phyloP scores from a whole-genome alignment of 805 yeast species.

The Sugiyamaella marilandica region DNA sequence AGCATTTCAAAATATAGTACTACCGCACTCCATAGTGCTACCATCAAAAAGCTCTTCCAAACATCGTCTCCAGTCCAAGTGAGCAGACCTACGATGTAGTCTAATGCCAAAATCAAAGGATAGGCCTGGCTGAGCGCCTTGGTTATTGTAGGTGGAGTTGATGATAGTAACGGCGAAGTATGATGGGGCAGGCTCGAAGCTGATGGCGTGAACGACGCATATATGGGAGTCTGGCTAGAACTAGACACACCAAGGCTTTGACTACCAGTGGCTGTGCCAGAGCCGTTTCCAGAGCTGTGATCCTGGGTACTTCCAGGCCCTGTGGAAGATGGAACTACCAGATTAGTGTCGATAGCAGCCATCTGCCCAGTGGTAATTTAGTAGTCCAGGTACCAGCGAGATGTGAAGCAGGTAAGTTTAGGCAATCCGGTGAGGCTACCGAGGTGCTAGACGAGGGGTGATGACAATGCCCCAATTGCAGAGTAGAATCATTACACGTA shows the following conservation, averaged over 20 bases:
- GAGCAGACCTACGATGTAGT: conserved; percentile 61
- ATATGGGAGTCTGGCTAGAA: conserved; percentile 21
- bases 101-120: conserved; percentile 74
- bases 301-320: not conserved
- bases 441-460: not conserved
- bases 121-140: conserved; percentile 77
- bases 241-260: not conserved
- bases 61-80: conserved; percentile 91
- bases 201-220: conserved; percentile 35
- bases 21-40: conserved; percentile 49
- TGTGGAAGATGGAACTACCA: conserved; percentile 6
- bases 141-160: conserved; percentile 89
- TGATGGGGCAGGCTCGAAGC: conserved; percentile 38
- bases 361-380: not conserved
- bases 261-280: not conserved
- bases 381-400: not conserved
- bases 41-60: conserved; percentile 65
- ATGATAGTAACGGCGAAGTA: conserved; percentile 76
- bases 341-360: conserved; percentile 12
- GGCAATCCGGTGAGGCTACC: not conserved
- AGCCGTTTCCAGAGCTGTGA: not conserved
- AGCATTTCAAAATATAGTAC: conserved; percentile 77
- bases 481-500: no score
- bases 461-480: no score
- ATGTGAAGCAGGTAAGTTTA: not conserved